phyloP scores from a whole-genome alignment of 108 stramenopile species.

The Cyclotella choctawhatcheeana region DNA sequence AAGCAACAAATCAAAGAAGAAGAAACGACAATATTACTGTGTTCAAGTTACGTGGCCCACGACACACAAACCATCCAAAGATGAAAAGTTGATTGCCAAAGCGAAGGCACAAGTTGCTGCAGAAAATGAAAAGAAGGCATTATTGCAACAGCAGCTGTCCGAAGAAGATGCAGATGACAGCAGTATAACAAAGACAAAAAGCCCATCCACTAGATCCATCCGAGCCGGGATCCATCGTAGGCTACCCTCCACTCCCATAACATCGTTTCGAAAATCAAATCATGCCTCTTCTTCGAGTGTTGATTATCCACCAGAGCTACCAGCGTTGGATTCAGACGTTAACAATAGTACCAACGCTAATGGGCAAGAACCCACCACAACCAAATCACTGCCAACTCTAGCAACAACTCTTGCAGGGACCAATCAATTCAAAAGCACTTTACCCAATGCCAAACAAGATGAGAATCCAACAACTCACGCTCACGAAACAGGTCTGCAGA shows the following conservation, averaged over 20 bases:
- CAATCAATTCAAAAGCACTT: not conserved
- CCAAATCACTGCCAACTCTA: not conserved
- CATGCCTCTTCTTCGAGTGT: conserved; percentile 1
- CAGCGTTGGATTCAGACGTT: not conserved
- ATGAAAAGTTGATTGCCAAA: conserved; percentile 33
- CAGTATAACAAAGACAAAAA: conserved; percentile 1
- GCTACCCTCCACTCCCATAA: conserved; percentile 15
- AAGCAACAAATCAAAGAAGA: conserved; percentile 42
- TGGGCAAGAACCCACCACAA: not conserved
- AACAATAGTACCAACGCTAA: not conserved
- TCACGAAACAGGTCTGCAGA: conserved; percentile 42
- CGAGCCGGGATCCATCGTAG: conserved; percentile 19
- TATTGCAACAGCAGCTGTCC: conserved; percentile 27
- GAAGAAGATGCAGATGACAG: not conserved
- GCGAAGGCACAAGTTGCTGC: conserved; percentile 51
- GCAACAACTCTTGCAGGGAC: not conserved
- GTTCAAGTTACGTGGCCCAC: conserved; percentile 46
- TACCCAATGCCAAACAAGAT: not conserved
- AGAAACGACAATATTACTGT: conserved; percentile 43
- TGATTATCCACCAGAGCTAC: not conserved
- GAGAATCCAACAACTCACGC: not conserved
- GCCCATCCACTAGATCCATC: conserved; percentile 20
- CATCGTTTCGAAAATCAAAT: conserved; percentile 21
- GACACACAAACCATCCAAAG: conserved; percentile 40
- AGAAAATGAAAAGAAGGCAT: conserved; percentile 43